A percentile compares a stretch with the other conserved stretches of the same genome.
Conservation (phyloP, 768 basidiomycete species). For the Leucosporidium scottii region DNA sequence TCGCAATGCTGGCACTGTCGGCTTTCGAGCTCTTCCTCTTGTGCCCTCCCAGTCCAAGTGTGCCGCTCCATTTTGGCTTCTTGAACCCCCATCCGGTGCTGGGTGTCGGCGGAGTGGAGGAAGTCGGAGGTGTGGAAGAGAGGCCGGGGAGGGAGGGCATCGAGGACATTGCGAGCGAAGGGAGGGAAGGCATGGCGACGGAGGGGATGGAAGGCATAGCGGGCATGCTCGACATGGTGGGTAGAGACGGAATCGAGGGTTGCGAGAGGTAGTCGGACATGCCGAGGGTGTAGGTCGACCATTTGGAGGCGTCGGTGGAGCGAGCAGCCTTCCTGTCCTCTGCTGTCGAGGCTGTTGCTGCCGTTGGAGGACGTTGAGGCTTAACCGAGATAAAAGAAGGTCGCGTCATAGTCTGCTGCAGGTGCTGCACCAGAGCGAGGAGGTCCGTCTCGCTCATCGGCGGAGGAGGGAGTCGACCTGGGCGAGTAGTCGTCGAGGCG, state of each 20-base stretch:
- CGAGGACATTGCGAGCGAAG: not conserved
- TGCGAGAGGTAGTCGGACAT: not conserved
- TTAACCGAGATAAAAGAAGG: not conserved
- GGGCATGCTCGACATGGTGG: not conserved
- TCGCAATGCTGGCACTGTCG: too few species aligned
- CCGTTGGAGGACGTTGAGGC: not conserved
- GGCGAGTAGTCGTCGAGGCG: not conserved
- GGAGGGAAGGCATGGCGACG: not conserved
- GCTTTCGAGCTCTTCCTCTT: not conserved
- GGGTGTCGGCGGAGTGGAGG: not conserved
- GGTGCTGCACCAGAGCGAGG: constrained; percentile 11
- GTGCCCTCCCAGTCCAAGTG: not conserved
- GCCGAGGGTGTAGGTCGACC: not conserved
- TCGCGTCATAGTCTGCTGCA: not conserved
- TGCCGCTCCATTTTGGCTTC: too few species aligned
- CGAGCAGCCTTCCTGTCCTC: not conserved
- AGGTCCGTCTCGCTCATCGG: constrained; percentile 8
- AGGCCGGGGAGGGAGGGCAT: not conserved
- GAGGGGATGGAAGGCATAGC: not conserved
- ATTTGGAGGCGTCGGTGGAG: not conserved
- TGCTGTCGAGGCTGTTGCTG: not conserved
- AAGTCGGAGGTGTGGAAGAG: not conserved
- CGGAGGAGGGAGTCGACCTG: not conserved
- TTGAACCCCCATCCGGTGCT: too few species aligned
- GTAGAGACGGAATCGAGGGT: not conserved